phyloP scores from a whole-genome alignment of 306 rosid genomes.

The Sesbania bispinosa region DNA sequence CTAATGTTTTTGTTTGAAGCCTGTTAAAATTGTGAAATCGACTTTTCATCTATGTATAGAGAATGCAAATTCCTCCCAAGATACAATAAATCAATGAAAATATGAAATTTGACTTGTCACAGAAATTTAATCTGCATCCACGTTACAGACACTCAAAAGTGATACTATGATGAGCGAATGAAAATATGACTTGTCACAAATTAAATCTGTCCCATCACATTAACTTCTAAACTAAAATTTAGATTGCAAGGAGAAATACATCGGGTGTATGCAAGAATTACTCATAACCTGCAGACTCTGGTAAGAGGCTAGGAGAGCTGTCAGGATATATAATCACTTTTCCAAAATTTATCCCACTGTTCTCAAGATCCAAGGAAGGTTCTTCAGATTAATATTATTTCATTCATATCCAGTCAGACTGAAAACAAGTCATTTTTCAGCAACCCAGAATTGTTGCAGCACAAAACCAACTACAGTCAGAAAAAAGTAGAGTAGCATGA shows the following conservation, averaged over 20 bases:
- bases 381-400: neutral
- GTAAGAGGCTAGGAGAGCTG: neutral
- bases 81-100: too few species aligned
- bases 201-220: neutral
- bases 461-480: slow-evolving; percentile 7
- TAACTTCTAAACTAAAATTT: neutral
- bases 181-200: neutral
- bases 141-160: neutral
- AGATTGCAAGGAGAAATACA: neutral
- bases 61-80: neutral
- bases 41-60: neutral
- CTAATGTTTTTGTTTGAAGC: neutral
- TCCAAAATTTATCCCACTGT: too few species aligned
- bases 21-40: neutral
- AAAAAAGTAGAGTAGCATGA: too few species aligned
- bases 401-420: neutral
- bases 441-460: neutral
- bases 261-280: neutral
- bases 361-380: neutral
- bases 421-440: neutral
- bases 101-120: too few species aligned
- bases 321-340: neutral
- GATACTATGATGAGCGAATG: neutral
- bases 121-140: neutral
- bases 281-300: too few species aligned